phyloP scores from a whole-genome alignment of 768 basidiomycete genomes.

The Cyclocybe cylindracea region DNA sequence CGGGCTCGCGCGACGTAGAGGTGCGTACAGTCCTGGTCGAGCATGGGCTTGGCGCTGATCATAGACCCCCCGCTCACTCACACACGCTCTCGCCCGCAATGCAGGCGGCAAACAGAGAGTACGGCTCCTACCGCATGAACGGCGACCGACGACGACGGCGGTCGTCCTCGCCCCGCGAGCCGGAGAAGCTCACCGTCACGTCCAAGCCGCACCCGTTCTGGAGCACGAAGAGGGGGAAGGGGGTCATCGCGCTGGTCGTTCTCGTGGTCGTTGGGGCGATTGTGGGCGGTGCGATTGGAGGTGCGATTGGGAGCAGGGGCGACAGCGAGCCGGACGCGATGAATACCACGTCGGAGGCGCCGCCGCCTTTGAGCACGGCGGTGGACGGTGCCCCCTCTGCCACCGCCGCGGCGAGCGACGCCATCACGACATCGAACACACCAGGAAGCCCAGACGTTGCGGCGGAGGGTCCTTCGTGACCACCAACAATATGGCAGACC shows the following conservation, averaged over 20 bases:
- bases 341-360: not conserved
- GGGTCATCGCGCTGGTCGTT: constrained; percentile 13
- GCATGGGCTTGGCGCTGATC: no score
- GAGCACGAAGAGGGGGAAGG: constrained; percentile 20
- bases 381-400: no score
- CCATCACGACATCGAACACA: not conserved
- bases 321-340: not conserved
- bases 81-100: no score
- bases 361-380: not conserved
- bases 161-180: not conserved
- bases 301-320: constrained; percentile 6
- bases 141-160: no score
- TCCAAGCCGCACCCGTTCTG: constrained; percentile 22
- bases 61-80: no score
- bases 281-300: constrained; percentile 25
- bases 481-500: not conserved
- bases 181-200: constrained; percentile 14
- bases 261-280: constrained; percentile 22
- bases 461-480: not conserved
- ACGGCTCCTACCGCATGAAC: no score
- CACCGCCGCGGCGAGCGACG: not conserved
- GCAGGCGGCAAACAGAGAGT: no score
- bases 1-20: no score
- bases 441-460: constrained; percentile 1
- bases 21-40: no score